phyloP scores from a whole-genome alignment of 805 yeast genomes.

The Ascoidea tarda region DNA sequence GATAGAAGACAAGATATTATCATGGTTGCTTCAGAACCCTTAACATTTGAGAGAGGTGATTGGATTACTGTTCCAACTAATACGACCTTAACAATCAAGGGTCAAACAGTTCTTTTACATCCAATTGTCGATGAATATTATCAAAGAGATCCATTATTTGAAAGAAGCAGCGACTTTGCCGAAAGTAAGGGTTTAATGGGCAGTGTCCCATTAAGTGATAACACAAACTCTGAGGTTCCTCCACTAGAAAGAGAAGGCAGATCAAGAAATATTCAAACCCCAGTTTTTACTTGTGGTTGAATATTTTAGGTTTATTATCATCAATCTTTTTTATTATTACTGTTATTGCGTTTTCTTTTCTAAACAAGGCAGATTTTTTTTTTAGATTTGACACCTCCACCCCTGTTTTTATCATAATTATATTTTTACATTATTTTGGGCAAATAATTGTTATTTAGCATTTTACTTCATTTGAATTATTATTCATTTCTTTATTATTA shows the following conservation, averaged over 20 bases:
- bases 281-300: neutral
- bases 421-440: too few relatives aligned
- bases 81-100: constrained; percentile 65
- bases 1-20: constrained; percentile 89
- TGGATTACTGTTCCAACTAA: constrained; percentile 97
- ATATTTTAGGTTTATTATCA: too few relatives aligned
- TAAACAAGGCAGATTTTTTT: too few relatives aligned
- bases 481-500: too few relatives aligned
- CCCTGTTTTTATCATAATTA: too few relatives aligned
- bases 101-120: constrained; percentile 78
- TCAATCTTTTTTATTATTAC: too few relatives aligned
- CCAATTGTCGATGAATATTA: constrained; percentile 87
- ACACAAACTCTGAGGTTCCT: constrained; percentile 32
- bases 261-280: constrained; percentile 17
- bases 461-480: too few relatives aligned
- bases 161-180: constrained; percentile 71
- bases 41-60: constrained; percentile 92
- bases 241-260: constrained; percentile 74
- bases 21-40: constrained; percentile 94
- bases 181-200: constrained; percentile 90
- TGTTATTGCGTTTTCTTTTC: too few relatives aligned
- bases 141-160: constrained; percentile 50
- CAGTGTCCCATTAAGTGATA: constrained; percentile 59
- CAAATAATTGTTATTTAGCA: too few relatives aligned
- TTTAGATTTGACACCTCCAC: too few relatives aligned